Conservation (phyloP, 2,329 filamentous ascomycete species). For the Geosmithia flava region DNA sequence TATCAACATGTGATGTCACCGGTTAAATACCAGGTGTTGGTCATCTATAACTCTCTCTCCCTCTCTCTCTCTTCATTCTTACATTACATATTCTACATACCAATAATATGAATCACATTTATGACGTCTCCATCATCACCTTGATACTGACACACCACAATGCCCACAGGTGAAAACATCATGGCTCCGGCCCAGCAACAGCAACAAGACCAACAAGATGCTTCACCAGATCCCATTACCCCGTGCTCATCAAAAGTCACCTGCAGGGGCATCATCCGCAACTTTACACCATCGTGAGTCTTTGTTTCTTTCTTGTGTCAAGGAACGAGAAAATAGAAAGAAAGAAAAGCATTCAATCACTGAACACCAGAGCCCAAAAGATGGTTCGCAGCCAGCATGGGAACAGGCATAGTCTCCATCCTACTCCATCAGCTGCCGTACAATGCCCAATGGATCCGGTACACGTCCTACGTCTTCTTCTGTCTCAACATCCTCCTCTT, state of each 20-base stretch:
- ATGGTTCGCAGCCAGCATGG: constrained; percentile 53
- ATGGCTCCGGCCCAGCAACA: no score
- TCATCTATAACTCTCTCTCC: no score
- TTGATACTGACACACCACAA: no score
- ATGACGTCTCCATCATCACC: no score
- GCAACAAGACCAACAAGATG: no score
- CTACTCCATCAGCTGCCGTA: constrained; percentile 51
- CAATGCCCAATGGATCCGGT: constrained; percentile 42
- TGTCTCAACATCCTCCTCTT: constrained; percentile 48
- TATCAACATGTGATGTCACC: no score
- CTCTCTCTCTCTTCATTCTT: no score
- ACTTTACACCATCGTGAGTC: constrained; percentile 42
- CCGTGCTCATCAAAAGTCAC: constrained; percentile 20
- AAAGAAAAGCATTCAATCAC: background rate
- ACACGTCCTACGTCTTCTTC: constrained; percentile 49
- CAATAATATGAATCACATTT: no score
- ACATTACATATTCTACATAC: no score
- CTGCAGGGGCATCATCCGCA: constrained; percentile 33
- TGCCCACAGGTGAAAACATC: no score
- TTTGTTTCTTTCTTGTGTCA: background rate
- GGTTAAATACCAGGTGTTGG: no score
- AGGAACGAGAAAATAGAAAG: background rate
- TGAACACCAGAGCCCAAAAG: constrained; percentile 10
- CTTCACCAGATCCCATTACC: background rate
- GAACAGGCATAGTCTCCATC: constrained; percentile 54